A percentile compares a stretch with the other conserved stretches of the same genome.
These are phyloP conservation scores for Globisporangium canariense DNA, from an alignment of 352 stramenopile genomes.

Conservation along the genomic window DNA sequence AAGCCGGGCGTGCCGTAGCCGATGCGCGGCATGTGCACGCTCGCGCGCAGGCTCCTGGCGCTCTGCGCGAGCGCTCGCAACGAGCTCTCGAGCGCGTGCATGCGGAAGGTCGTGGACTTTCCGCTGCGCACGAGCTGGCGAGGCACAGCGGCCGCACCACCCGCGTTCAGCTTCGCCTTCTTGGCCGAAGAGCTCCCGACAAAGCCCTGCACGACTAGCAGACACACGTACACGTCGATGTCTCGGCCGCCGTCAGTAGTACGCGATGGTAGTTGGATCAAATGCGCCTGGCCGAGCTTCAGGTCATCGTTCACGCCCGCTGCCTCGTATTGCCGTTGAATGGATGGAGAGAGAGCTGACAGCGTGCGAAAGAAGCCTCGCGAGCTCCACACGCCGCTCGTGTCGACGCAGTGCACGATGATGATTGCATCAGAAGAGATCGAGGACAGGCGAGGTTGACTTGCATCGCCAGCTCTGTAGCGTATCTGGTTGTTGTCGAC, in stretches of 20 bases:
- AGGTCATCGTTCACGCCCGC: slow-evolving; percentile 55
- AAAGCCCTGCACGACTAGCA: slow-evolving; percentile 73
- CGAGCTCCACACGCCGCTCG: slow-evolving; percentile 63
- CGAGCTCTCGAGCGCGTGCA: slow-evolving; percentile 56
- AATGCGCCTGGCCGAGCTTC: slow-evolving; percentile 68
- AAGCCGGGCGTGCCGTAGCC: slow-evolving; percentile 72
- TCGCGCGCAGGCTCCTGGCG: slow-evolving; percentile 36
- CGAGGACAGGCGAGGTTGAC: slow-evolving; percentile 26
- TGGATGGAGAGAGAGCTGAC: slow-evolving; percentile 40
- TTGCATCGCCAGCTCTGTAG: slow-evolving; percentile 63
- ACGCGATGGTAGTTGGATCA: slow-evolving; percentile 38
- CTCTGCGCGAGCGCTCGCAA: slow-evolving; percentile 38
- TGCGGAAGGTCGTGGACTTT: slow-evolving; percentile 62
- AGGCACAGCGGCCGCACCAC: neutral
- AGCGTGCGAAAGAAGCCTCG: slow-evolving; percentile 74
- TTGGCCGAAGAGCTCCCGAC: slow-evolving; percentile 23
- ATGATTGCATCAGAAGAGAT: slow-evolving; percentile 29
- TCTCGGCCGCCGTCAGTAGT: slow-evolving; percentile 3
- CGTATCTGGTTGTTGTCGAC: slow-evolving; percentile 24
- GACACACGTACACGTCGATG: slow-evolving; percentile 48
- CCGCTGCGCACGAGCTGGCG: slow-evolving; percentile 37
- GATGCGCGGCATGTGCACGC: slow-evolving; percentile 74
- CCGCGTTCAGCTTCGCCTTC: slow-evolving; percentile 37
- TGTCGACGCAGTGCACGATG: slow-evolving; percentile 78
- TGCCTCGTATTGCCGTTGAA: slow-evolving; percentile 65